These are phyloP conservation scores for Psophocarpus tetragonolobus DNA, from an alignment of 306 rosid genomes.

Conservation along the genomic window DNA sequence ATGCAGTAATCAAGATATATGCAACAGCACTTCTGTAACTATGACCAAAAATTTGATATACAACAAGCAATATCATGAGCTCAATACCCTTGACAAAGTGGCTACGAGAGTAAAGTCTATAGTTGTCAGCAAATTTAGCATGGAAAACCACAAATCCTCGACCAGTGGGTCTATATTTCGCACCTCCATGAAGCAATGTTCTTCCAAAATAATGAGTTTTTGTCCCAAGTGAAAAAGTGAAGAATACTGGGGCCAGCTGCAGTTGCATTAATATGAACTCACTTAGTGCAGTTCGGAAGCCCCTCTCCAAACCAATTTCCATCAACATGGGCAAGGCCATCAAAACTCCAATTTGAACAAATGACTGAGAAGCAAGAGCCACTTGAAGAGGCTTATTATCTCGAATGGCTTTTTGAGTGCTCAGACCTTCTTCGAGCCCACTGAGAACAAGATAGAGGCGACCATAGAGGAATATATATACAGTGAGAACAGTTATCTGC, in stretches of 20 bases:
- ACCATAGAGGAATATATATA: slow-evolving; percentile 53
- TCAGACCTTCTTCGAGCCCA: slow-evolving; percentile 55
- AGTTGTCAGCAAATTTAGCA: slow-evolving; percentile 57
- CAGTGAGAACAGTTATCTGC: slow-evolving; percentile 57
- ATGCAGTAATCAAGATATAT: slow-evolving; percentile 49
- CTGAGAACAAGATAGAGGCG: slow-evolving; percentile 58
- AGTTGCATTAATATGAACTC: slow-evolving; percentile 56
- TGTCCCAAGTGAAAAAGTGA: slow-evolving; percentile 56
- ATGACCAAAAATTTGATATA: slow-evolving; percentile 51
- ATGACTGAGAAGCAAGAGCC: slow-evolving; percentile 57
- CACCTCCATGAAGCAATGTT: slow-evolving; percentile 58
- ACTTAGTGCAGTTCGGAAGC: slow-evolving; percentile 55
- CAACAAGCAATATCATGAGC: slow-evolving; percentile 49
- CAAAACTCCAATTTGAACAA: slow-evolving; percentile 53
- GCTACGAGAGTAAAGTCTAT: slow-evolving; percentile 57
- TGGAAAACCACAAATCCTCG: slow-evolving; percentile 61
- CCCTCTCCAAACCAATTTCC: slow-evolving; percentile 64
- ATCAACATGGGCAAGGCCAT: slow-evolving; percentile 58
- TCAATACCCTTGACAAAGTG: slow-evolving; percentile 62
- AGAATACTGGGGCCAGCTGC: slow-evolving; percentile 58
- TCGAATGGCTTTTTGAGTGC: slow-evolving; percentile 42
- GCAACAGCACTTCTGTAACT: slow-evolving; percentile 41
- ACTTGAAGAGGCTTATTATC: slow-evolving; percentile 58
- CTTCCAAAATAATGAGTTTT: slow-evolving; percentile 61
- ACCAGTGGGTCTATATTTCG: slow-evolving; percentile 56